Conservation (phyloP, 768 basidiomycete genomes). For the Podaxis sp. region DNA sequence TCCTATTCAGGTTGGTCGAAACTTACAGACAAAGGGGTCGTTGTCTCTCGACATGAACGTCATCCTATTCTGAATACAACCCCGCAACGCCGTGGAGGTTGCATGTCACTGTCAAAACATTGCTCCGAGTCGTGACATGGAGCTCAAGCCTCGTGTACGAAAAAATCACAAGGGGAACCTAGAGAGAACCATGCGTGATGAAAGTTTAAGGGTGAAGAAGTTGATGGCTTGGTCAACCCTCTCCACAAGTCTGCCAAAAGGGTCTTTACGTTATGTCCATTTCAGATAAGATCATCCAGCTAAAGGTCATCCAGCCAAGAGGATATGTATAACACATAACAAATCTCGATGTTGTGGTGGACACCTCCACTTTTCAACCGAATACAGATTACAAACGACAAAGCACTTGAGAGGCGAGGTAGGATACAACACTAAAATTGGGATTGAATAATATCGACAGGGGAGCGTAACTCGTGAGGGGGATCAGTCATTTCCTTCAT, state of each 20-base stretch:
- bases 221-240: conserved; percentile 1
- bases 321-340: neutral
- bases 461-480: neutral
- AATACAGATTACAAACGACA: conserved; percentile 15
- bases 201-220: conserved; percentile 1
- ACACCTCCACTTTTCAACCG: neutral
- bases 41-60: neutral
- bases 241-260: neutral
- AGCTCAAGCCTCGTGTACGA: conserved; percentile 5
- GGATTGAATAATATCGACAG: conserved; percentile 1
- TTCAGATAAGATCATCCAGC: neutral
- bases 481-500: conserved; percentile 18
- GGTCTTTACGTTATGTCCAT: neutral
- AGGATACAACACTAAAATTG: conserved; percentile 8
- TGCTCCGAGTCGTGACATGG: neutral
- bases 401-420: neutral
- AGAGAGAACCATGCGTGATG: conserved; percentile 1
- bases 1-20: neutral
- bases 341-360: neutral
- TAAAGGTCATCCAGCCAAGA: neutral
- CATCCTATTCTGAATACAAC: neutral
- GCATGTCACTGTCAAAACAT: neutral
- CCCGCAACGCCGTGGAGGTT: neutral
- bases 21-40: neutral
- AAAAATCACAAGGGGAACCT: neutral